phyloP scores from a whole-genome alignment of 176 grass and related monocot species.

The Aegilops sharonensis region DNA sequence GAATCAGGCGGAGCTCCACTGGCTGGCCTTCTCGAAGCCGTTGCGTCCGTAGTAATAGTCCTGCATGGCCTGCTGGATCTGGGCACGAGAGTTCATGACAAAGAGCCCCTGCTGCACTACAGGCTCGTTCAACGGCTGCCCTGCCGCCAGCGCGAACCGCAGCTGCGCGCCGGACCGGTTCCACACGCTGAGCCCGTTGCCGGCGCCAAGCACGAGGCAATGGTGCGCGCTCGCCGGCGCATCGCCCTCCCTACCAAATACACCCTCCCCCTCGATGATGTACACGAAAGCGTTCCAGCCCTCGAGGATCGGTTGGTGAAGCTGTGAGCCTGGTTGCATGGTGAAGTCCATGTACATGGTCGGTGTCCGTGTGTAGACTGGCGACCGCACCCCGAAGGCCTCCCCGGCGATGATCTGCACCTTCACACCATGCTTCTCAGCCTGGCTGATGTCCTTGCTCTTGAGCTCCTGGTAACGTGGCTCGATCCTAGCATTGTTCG shows the following conservation, averaged over 20 bases:
- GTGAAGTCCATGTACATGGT: slow-evolving; percentile 91
- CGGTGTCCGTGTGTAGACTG: slow-evolving; percentile 75
- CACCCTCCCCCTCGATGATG: slow-evolving; percentile 77
- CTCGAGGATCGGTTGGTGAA: slow-evolving; percentile 55
- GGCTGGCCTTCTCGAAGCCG: slow-evolving; percentile 68
- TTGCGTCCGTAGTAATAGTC: slow-evolving; percentile 64
- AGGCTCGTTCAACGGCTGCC: slow-evolving; percentile 63
- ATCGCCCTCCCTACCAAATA: slow-evolving; percentile 40
- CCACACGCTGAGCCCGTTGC: slow-evolving; percentile 70
- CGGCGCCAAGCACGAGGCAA: slow-evolving; percentile 60
- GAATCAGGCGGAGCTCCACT: slow-evolving; percentile 42
- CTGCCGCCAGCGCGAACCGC: slow-evolving; percentile 58
- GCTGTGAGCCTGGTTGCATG: slow-evolving; percentile 49
- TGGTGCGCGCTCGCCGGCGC: slow-evolving; percentile 36
- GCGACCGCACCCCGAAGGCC: slow-evolving; percentile 72
- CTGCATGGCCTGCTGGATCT: slow-evolving; percentile 76
- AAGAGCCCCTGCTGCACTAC: slow-evolving; percentile 72
- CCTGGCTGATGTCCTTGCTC: slow-evolving; percentile 76
- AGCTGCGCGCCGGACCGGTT: slow-evolving; percentile 44
- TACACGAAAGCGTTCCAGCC: slow-evolving; percentile 84
- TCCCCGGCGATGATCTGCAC: slow-evolving; percentile 83
- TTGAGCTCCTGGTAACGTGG: slow-evolving; percentile 78
- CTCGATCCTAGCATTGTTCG: slow-evolving; percentile 51
- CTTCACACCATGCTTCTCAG: slow-evolving; percentile 57
- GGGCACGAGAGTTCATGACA: slow-evolving; percentile 74